A percentile compares a stretch with the other conserved stretches of the same genome.
phyloP scores from a whole-genome alignment of 1,284 basidiomycete genomes.

The Austroboletus olivaceoglutinosus region DNA sequence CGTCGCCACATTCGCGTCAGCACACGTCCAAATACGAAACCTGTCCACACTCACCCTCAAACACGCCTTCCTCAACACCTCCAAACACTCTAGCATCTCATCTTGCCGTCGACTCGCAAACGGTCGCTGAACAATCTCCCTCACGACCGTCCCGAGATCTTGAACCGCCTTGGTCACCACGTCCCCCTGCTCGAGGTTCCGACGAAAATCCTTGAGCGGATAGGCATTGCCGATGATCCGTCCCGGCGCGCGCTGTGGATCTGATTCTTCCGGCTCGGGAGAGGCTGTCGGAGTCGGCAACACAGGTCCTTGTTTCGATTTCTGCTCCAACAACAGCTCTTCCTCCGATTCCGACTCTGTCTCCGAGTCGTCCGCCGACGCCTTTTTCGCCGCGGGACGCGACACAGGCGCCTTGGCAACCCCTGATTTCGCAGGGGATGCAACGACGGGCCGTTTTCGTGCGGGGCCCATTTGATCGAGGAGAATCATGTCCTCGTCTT shows the following conservation, averaged over 20 bases:
- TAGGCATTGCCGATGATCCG: conserved; percentile 70
- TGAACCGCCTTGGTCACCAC: conserved; percentile 80
- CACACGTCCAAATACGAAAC: not conserved
- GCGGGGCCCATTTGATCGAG: conserved; percentile 50
- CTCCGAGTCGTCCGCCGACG: conserved; percentile 39
- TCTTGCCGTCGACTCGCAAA: conserved; percentile 64
- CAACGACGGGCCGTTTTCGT: conserved; percentile 13
- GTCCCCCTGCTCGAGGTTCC: conserved; percentile 68
- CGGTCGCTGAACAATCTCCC: conserved; percentile 65
- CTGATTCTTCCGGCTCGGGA: conserved; percentile 38
- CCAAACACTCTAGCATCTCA: conserved; percentile 75
- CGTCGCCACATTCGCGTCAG: too few relatives aligned
- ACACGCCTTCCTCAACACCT: conserved; percentile 60
- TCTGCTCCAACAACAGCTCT: conserved; percentile 29
- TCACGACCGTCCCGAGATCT: conserved; percentile 70
- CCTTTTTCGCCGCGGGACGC: conserved; percentile 30
- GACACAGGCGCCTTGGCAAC: conserved; percentile 1
- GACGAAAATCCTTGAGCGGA: conserved; percentile 75
- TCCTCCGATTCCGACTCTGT: conserved; percentile 45
- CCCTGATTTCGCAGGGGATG: conserved; percentile 6
- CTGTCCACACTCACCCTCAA: conserved; percentile 50
- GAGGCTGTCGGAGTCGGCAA: conserved; percentile 54
- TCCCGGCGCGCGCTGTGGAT: conserved; percentile 46
- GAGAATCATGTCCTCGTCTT: conserved; percentile 62
- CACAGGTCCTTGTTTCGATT: conserved; percentile 16